phyloP scores from a whole-genome alignment of 116 monocot genomes.

The Cymodocea nodosa region DNA sequence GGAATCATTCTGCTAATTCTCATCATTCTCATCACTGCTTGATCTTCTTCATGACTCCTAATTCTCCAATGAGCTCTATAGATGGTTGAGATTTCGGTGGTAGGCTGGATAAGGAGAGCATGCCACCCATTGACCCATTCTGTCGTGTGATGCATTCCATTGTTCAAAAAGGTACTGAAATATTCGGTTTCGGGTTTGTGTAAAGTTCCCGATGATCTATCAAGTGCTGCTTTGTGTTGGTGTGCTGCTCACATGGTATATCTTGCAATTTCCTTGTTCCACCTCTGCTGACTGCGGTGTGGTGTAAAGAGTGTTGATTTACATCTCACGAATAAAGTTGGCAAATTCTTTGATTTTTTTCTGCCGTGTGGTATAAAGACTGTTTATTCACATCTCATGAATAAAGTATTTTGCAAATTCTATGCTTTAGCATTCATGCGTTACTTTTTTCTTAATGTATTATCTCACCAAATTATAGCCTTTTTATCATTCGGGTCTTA shows the following conservation, averaged over 20 bases:
- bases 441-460: no score
- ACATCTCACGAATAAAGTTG: no score
- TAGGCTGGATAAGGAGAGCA: background rate
- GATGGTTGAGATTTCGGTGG: background rate
- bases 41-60: constrained; percentile 3
- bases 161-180: no score
- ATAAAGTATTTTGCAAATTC: no score
- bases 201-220: background rate
- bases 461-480: no score
- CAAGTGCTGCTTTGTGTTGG: background rate
- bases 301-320: no score
- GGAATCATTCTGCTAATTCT: constrained; percentile 76
- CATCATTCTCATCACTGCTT: constrained; percentile 62
- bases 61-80: background rate
- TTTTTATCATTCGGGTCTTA: no score
- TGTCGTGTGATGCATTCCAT: no score
- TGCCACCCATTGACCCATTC: background rate
- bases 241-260: background rate
- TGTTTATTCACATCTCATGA: no score
- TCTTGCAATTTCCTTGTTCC: background rate
- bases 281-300: background rate
- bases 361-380: no score
- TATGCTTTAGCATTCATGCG: no score
- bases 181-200: background rate
- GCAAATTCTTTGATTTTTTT: no score